Conservation (phyloP, 2,329 filamentous ascomycete genomes). For the Herpomyces periplanetae region DNA sequence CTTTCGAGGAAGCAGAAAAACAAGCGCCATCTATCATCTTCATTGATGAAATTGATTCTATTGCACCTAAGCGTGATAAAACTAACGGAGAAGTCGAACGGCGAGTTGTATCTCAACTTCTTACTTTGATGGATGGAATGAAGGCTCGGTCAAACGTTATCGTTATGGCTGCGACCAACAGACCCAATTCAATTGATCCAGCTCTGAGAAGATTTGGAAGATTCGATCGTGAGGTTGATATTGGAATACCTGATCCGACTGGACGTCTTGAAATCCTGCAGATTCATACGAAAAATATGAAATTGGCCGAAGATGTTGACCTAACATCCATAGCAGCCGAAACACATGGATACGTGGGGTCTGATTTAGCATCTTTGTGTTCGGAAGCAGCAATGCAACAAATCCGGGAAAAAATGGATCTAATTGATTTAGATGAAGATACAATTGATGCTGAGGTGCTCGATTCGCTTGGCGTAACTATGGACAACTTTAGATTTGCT, state of each 20-base stretch:
- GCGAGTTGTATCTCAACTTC: constrained; percentile 81
- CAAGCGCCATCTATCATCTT: constrained; percentile 98
- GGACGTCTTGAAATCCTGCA: constrained; percentile 93
- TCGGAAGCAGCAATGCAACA: constrained; percentile 99
- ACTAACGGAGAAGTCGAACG: constrained; percentile 96
- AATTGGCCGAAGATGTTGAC: constrained; percentile 80
- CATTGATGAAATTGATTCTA: constrained; percentile 97
- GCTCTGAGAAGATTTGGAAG: constrained; percentile 88
- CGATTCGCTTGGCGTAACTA: constrained; percentile 87
- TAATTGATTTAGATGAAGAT: constrained; percentile 93
- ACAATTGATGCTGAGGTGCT: constrained; percentile 95
- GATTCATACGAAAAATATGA: constrained; percentile 99
- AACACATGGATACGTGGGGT: constrained; percentile 95
- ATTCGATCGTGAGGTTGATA: constrained; percentile 95
- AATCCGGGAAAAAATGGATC: constrained; percentile 99
- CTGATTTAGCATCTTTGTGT: constrained; percentile 86
- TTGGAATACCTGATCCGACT: constrained; percentile 85
- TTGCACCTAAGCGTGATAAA: constrained; percentile 97
- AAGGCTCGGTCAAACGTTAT: constrained; percentile 95
- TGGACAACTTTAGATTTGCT: constrained; percentile 98
- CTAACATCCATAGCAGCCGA: constrained; percentile 83
- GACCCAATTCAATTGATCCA: constrained; percentile 91
- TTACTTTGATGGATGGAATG: constrained; percentile 97
- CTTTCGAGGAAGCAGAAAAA: constrained; percentile 98
- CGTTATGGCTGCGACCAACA: constrained; percentile 95